A percentile compares a stretch with the other conserved stretches of the same genome.
phyloP scores from a whole-genome alignment of 345 rosid species.

The Salix dunnii region DNA sequence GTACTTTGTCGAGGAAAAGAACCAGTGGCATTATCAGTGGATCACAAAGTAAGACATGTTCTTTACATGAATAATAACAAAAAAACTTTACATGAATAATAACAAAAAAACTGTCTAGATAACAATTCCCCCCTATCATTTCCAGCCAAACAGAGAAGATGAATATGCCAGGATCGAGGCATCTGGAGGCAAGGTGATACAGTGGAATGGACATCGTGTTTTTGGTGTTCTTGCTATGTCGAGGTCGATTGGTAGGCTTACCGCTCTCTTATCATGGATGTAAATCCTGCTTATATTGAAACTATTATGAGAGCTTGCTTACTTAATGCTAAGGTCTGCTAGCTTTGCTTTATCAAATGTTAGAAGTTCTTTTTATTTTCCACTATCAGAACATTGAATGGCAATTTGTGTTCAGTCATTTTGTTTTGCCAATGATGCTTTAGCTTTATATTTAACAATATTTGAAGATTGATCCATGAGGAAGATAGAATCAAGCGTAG shows the following conservation, averaged over 20 bases:
- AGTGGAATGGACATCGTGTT: slow-evolving; percentile 25
- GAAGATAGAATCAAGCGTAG: not conserved
- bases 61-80: not conserved
- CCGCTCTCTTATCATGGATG: not conserved
- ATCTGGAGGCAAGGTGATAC: slow-evolving; percentile 29
- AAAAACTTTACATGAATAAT: not conserved
- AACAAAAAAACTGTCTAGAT: not conserved
- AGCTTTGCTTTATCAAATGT: not conserved
- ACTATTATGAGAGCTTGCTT: not conserved
- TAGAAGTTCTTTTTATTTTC: not conserved
- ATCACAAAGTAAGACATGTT: slow-evolving; percentile 19
- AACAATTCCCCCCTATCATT: not conserved
- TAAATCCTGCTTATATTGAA: not conserved
- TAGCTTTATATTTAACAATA: not conserved
- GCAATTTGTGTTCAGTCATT: not conserved
- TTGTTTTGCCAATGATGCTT: not conserved
- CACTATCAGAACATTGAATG: not conserved
- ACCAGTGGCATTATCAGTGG: slow-evolving; percentile 22
- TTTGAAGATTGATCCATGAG: not conserved
- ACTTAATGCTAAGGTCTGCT: not conserved
- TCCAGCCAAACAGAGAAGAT: slow-evolving; percentile 29
- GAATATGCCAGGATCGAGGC: slow-evolving; percentile 30
- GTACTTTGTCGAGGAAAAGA: slow-evolving; percentile 32
- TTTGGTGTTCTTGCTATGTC: slow-evolving; percentile 33
- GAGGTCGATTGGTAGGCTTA: slow-evolving; percentile 22